Evolutionary conservation across 176 grass and related monocot species (phyloP).

Genomic region (Cymbopogon citratus): DNA sequence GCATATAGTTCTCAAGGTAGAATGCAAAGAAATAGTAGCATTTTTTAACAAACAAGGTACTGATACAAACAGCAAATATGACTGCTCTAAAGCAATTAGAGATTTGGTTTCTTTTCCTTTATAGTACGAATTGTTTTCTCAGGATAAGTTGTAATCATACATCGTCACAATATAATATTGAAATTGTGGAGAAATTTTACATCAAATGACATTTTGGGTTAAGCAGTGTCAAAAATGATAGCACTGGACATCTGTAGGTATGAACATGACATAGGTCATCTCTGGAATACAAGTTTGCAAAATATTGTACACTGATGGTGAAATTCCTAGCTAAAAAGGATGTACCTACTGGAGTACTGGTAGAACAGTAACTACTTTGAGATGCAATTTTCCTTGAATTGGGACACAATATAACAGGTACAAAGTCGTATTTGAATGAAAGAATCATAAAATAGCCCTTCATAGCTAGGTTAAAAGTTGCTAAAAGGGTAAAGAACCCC

Average conservation of each 20-base stretch:
- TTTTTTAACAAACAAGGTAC: background rate
- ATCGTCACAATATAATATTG: background rate
- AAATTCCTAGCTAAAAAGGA: background rate
- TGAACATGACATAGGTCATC: background rate
- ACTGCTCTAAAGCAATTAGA: background rate
- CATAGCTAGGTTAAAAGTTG: background rate
- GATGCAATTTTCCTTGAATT: background rate
- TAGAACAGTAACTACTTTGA: background rate
- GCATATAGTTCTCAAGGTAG: background rate
- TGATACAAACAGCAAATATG: background rate
- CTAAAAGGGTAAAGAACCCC: constrained; percentile 5
- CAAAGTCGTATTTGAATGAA: background rate
- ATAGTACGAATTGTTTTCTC: background rate
- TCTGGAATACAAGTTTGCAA: background rate
- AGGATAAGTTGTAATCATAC: background rate
- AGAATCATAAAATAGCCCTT: background rate
- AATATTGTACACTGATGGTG: background rate
- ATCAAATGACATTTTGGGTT: background rate
- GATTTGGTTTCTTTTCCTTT: background rate
- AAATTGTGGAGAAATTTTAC: background rate
- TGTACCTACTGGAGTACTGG: background rate
- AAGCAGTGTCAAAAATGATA: background rate
- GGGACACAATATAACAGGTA: background rate
- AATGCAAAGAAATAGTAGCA: background rate
- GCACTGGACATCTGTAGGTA: background rate